Base-by-base conservation (phyloP, 495 filamentous ascomycete species). In the Neurospora sp. region DNA sequence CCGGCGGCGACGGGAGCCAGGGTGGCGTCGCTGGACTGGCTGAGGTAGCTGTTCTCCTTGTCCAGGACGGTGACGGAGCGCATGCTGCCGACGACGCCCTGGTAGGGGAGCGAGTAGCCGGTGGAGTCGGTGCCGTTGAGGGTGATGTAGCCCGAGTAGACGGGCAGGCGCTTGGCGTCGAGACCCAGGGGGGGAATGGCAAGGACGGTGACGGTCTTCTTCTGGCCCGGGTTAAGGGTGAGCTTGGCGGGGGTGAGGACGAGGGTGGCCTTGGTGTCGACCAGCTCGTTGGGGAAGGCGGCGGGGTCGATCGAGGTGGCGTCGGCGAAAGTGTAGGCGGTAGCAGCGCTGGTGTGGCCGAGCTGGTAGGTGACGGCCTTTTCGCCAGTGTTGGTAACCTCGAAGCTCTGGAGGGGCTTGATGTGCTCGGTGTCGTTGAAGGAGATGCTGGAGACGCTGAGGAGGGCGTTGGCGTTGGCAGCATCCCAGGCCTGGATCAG, bases 391-490 rank as follows among this genome's bases (percentile, higher is more conserved):
- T 90, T 90, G 72, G 78, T 82, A 77, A 90, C 82, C 72, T 78
- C 82, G 74, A 90, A 87, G 40, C 83, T 79, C 69, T 84, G 79
- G 14, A 79, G 82, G 3, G 80, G 75, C n/a, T 79, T 76, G 66
- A 89, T 82, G 78, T 87, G 71, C 69, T 85, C 82, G 7, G 87
- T 89, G 76, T 90, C 88, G 76, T 89, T 88, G 79, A 89, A 88
- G 22, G 86, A 83, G 42, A 89, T 81, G 75, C 83, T 87, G 37
- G 85, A 87, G 16, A 84, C 82, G 76, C 82, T 84, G 69, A 89
- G 79, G 16, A 85, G 79, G 5, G 86, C 88, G 7, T 83, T 86
- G 14, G 85, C 80, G 73, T 86, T 83, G n/a, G 88, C 85, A 31
- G 85, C 85, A 41, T 88, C 85, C 75, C 84, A 86, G 10, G 87